These are phyloP conservation scores for Agrocybe praecox DNA, from an alignment of 768 basidiomycete species.

Conservation along the genomic window DNA sequence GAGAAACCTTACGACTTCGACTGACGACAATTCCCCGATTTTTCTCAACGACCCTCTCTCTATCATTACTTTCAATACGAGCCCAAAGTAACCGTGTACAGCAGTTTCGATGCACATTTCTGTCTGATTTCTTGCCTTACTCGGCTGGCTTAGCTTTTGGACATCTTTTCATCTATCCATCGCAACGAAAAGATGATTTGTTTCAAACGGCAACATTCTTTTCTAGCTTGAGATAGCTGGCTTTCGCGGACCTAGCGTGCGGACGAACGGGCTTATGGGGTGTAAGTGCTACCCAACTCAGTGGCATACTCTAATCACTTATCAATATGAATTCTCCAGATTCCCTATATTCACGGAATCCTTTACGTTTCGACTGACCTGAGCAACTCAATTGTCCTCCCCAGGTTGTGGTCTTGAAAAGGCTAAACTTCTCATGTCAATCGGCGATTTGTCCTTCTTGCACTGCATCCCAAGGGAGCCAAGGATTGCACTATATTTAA, in stretches of 20 bases:
- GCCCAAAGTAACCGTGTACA: constrained; percentile 11
- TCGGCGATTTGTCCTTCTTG: constrained; percentile 2
- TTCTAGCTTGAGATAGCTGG: not conserved
- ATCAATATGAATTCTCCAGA: not conserved
- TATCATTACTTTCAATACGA: constrained; percentile 4
- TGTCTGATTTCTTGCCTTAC: not conserved
- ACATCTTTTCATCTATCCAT: not conserved
- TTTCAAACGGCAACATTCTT: not conserved
- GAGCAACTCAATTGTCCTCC: not conserved
- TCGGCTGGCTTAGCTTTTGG: not conserved
- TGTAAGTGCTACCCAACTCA: not conserved
- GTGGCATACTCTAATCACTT: not conserved
- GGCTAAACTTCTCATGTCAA: constrained; percentile 9
- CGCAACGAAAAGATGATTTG: not conserved
- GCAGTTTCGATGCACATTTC: constrained; percentile 2
- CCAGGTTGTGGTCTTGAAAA: not conserved
- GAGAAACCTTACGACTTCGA: constrained; percentile 11
- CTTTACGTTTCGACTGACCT: not conserved
- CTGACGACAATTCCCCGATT: constrained; percentile 21
- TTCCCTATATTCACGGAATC: constrained; percentile 15
- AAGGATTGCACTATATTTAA: constrained; percentile 10
- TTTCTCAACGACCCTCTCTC: constrained; percentile 10
- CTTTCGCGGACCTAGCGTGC: not conserved
- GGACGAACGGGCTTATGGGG: not conserved
- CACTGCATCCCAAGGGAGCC: constrained; percentile 4